phyloP scores from a whole-genome alignment of 805 yeast genomes.

The Metschnikowia arizonensis region DNA sequence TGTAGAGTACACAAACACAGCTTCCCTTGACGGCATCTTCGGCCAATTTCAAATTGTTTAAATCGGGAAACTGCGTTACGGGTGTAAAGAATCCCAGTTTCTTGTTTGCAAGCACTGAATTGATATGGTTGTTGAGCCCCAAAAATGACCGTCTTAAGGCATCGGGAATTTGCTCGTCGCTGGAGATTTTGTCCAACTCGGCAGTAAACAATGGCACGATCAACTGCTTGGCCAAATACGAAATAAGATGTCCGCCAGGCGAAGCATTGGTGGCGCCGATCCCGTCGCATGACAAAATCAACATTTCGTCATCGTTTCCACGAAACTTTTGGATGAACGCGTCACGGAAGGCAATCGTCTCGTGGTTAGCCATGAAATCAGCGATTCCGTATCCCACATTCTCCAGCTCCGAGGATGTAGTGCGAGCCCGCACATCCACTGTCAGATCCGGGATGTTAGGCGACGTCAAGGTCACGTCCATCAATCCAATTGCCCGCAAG shows the following conservation, averaged over 20 bases:
- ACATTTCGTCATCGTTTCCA: conserved; percentile 75
- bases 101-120: conserved; percentile 49
- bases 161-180: conserved; percentile 53
- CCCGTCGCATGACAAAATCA: conserved; percentile 47
- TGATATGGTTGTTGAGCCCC: conserved; percentile 75
- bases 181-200: conserved; percentile 50
- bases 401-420: conserved; percentile 77
- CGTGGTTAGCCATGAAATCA: conserved; percentile 71
- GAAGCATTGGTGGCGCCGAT: conserved; percentile 7
- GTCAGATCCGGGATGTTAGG: conserved; percentile 86
- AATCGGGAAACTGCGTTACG: conserved; percentile 34
- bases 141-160: conserved; percentile 83
- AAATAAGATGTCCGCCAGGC: conserved; percentile 51
- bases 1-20: conserved; percentile 75
- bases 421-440: conserved; percentile 77
- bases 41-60: conserved; percentile 49
- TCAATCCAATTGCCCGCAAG: conserved; percentile 72
- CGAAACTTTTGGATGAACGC: conserved; percentile 82
- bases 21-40: conserved; percentile 79
- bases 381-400: conserved; percentile 86
- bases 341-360: conserved; percentile 70
- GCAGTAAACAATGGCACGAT: conserved; percentile 64
- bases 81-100: conserved; percentile 40
- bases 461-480: conserved; percentile 92
- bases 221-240: conserved; percentile 67